A percentile compares a stretch with the other conserved stretches of the same genome.
These are phyloP conservation scores for Penicillium sp. DNA, from an alignment of 2,329 filamentous ascomycete species.

Conservation along the genomic window DNA sequence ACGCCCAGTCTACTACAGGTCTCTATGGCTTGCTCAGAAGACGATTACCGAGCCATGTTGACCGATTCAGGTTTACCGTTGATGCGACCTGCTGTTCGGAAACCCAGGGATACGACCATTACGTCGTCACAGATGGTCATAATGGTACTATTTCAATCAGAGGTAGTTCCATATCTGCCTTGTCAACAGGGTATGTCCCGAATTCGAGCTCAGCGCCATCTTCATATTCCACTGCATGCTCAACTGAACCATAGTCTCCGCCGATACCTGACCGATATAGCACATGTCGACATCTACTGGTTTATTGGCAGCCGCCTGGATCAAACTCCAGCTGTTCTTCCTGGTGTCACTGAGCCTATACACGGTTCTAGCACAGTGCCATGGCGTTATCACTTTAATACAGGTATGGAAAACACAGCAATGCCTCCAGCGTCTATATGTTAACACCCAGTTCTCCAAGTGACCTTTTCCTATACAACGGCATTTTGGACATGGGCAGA, in stretches of 20 bases:
- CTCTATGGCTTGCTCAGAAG: constrained; percentile 21
- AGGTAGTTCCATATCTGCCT: constrained; percentile 31
- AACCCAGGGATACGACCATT: constrained; percentile 16
- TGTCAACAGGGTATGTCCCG: constrained; percentile 27
- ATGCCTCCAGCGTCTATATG: not conserved
- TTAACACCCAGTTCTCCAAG: constrained; percentile 16
- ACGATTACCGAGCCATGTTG: constrained; percentile 19
- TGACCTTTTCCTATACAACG: constrained; percentile 49
- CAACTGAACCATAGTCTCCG: constrained; percentile 27
- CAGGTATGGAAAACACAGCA: constrained; percentile 25
- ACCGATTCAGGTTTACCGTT: constrained; percentile 18
- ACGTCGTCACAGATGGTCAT: constrained; percentile 12
- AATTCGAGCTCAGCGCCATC: too few relatives aligned
- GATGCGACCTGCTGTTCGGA: constrained; percentile 4
- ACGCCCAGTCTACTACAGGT: constrained; percentile 17
- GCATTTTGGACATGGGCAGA: constrained; percentile 51
- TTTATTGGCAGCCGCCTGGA: constrained; percentile 41
- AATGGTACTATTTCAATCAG: constrained; percentile 29
- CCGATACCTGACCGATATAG: constrained; percentile 38
- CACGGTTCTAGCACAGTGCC: constrained; percentile 40
- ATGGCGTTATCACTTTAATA: constrained; percentile 49
- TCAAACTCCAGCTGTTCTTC: constrained; percentile 25
- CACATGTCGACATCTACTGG: constrained; percentile 45
- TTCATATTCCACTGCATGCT: not conserved
- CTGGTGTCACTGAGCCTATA: constrained; percentile 28